Evolutionary conservation across 495 filamentous ascomycete genomes (phyloP).

Genomic region (Daldinia bambusicola): DNA sequence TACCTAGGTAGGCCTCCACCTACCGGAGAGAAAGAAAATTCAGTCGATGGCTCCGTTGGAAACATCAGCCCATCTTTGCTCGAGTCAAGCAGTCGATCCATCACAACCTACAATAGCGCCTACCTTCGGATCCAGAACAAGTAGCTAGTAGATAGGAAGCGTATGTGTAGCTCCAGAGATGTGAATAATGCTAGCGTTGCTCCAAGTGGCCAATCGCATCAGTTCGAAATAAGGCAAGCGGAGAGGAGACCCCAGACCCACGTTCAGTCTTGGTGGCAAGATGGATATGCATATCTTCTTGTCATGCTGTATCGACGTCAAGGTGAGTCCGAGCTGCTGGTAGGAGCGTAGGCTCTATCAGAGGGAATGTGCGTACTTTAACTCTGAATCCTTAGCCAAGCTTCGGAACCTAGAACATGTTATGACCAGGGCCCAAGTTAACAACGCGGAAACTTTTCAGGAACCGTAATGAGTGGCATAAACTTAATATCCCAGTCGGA

Average conservation of each 20-base stretch:
- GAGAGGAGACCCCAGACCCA: conserved; percentile 16
- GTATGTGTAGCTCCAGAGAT: conserved; percentile 13
- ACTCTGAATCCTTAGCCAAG: background rate
- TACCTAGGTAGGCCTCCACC: conserved; percentile 1
- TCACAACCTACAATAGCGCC: conserved; percentile 4
- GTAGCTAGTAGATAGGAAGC: conserved; percentile 3
- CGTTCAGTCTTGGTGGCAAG: conserved; percentile 9
- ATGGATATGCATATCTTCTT: background rate
- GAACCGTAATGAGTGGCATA: conserved; percentile 17
- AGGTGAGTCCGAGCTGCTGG: background rate
- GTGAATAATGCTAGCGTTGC: conserved; percentile 39
- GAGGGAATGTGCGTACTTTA: background rate
- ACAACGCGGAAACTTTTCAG: conserved; percentile 20
- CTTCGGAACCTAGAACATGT: conserved; percentile 17
- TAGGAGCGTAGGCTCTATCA: background rate
- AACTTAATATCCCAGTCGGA: conserved; percentile 23
- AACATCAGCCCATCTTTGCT: background rate
- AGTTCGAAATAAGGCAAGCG: background rate
- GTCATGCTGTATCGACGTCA: background rate
- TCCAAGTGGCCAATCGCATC: conserved; percentile 26
- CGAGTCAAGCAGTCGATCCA: conserved; percentile 22
- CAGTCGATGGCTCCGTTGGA: background rate
- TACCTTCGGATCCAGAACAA: conserved; percentile 3
- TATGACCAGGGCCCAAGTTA: conserved; percentile 13
- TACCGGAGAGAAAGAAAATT: conserved; percentile 21